A percentile compares a stretch with the other conserved stretches of the same genome.
These are phyloP conservation scores for Pseudomassariella vexata DNA, from an alignment of 2,329 filamentous ascomycete genomes.

Conservation along the genomic window DNA sequence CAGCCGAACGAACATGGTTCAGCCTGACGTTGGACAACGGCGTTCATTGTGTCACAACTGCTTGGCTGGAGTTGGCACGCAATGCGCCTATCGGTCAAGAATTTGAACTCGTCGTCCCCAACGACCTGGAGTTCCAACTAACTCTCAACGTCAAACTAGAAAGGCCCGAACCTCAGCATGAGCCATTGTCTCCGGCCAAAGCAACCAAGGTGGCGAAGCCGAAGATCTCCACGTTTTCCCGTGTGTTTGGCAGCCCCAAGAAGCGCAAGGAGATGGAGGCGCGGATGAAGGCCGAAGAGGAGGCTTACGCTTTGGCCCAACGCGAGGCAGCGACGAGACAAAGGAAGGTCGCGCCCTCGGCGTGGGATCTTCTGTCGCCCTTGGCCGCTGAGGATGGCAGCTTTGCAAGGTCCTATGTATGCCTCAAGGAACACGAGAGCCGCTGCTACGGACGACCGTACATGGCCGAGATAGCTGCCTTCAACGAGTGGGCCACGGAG, in stretches of 20 bases:
- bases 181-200: conserved; percentile 56
- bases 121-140: conserved; percentile 97
- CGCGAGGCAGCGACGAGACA: conserved; percentile 61
- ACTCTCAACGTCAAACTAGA: conserved; percentile 94
- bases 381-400: conserved; percentile 87
- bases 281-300: conserved; percentile 75
- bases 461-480: conserved; percentile 84
- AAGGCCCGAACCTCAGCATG: conserved; percentile 60
- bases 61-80: conserved; percentile 87
- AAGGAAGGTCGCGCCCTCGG: conserved; percentile 58
- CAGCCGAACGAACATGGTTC: conserved; percentile 88
- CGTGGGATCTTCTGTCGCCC: conserved; percentile 83
- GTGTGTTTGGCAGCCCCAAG: conserved; percentile 89
- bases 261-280: conserved; percentile 94
- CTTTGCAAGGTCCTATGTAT: conserved; percentile 90
- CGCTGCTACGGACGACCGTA: conserved; percentile 84
- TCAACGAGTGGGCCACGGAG: conserved; percentile 98
- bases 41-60: conserved; percentile 93
- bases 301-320: conserved; percentile 60
- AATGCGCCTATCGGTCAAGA: conserved; percentile 95
- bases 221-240: conserved; percentile 85
- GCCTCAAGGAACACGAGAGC: conserved; percentile 85
- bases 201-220: conserved; percentile 56
- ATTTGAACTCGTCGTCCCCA: conserved; percentile 94
- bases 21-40: conserved; percentile 97